A percentile compares a stretch with the other conserved stretches of the same genome.
Evolutionary conservation across 202 grass and related monocot species (phyloP).

Genomic region (Dendrocalamus latiflorus): DNA sequence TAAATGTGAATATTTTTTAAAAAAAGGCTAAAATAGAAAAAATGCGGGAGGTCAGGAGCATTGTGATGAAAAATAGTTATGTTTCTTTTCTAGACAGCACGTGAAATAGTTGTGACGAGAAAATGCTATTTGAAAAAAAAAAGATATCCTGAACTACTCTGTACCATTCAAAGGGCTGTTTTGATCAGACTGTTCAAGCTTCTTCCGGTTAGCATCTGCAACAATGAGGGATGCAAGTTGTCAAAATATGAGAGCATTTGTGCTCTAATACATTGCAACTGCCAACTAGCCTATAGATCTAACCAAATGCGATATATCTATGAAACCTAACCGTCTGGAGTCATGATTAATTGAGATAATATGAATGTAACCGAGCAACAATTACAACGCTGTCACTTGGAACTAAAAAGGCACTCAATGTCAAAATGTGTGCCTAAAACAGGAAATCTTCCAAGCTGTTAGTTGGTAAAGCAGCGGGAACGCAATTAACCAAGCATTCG

Average conservation of each 20-base stretch:
- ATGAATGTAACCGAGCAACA: background rate
- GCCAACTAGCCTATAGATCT: background rate
- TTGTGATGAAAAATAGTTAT: background rate
- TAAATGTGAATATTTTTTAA: too few species aligned
- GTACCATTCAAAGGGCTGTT: too few species aligned
- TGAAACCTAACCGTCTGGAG: background rate
- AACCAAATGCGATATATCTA: background rate
- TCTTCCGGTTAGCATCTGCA: slow-evolving; percentile 61
- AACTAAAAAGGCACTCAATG: background rate
- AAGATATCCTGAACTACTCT: too few species aligned
- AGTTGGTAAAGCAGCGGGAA: background rate
- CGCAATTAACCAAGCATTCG: background rate
- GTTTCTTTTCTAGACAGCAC: background rate
- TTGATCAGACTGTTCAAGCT: slow-evolving; percentile 45
- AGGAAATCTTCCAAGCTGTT: too few species aligned
- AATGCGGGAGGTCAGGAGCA: too few species aligned
- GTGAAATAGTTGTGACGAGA: background rate
- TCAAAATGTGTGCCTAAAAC: too few species aligned
- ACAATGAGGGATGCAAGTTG: slow-evolving; percentile 1
- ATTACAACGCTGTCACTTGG: background rate
- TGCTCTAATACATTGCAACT: background rate
- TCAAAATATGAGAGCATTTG: background rate
- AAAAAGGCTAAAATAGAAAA: too few species aligned
- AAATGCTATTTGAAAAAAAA: too few species aligned
- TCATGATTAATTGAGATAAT: background rate